Percentiles rank a stretch among this genome's conserved stretches.
Conservation (phyloP, 441 rosid genomes). For the Kokia cookei region DNA sequence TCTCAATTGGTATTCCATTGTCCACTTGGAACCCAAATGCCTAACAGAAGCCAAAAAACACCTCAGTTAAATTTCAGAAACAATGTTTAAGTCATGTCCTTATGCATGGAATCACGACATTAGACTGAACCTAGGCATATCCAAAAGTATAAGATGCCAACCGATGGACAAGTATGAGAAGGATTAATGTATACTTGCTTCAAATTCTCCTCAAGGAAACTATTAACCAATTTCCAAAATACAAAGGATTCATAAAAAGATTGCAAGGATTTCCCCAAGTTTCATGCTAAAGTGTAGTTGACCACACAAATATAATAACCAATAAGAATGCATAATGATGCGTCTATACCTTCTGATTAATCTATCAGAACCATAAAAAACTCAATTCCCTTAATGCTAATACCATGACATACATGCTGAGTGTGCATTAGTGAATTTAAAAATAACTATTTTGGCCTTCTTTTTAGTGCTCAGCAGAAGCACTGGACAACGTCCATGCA, state of each 20-base stretch:
- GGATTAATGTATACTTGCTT: not conserved
- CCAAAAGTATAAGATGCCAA: not conserved
- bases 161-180: not conserved
- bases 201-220: not conserved
- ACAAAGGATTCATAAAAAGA: not conserved
- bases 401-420: not conserved
- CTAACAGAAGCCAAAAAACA: conserved; percentile 27
- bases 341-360: not conserved
- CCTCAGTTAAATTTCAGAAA: not conserved
- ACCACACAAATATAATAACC: not conserved
- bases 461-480: not conserved
- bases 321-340: not conserved
- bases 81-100: not conserved
- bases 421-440: not conserved
- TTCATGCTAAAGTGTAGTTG: not conserved
- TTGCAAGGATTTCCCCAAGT: not conserved
- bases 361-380: not conserved
- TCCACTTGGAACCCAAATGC: conserved; percentile 98
- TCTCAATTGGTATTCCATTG: conserved; percentile 93
- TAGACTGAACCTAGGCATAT: not conserved
- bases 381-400: not conserved
- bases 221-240: not conserved
- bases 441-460: not conserved
- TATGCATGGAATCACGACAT: not conserved
- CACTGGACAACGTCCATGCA: not conserved